Base-by-base conservation (phyloP, 148 eudicot species). In the Vaccinium macrocarpon region DNA sequence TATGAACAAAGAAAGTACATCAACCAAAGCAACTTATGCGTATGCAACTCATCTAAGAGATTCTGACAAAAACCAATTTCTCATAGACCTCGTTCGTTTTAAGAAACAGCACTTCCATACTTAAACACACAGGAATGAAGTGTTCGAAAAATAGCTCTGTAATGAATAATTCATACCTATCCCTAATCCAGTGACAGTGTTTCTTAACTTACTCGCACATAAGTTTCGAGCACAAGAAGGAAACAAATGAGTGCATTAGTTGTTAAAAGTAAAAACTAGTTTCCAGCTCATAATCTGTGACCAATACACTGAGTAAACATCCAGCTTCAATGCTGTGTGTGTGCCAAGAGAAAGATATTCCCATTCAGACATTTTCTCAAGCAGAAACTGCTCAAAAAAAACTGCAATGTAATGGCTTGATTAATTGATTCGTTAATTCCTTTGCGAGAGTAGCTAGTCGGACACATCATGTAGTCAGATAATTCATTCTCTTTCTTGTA, bases 361-460 rank as follows among this genome's bases (percentile, higher is more conserved):
- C 85, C 84, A 79, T 1, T 84, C 62, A 76, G 81, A 87, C 88
- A 84, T 56, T 84, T 86, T 72, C 57, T 73, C 91, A 70, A 91
- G 81, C 87, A 89, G 84, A 50, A 84, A 56, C 72, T 32, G 84
- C 59, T 84, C 86, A 85, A 15, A 10, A 15, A 10, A 1, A 38
- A 38, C 21, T 19, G 46, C 14, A 6, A n/a, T 18, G 18, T 8
- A 78, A 53, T 1, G 29, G 55, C 27, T 21, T n/a, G 46, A 1
- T 1, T 75, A 12, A 21, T 9, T 42, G 12, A 74, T 38, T 38
- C 1, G 14, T 12, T 10, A 25, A 12, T 11, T 66, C 72, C 16
- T 25, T 66, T 7, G 25, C 15, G 11, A 25, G 72, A 27, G 35
- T 66, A 66, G 72, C 35, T 66, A 25, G 35, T 66, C 11, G 2